Conservation (phyloP, 495 filamentous ascomycete species). For the Hypomontagnella submonticulosa region DNA sequence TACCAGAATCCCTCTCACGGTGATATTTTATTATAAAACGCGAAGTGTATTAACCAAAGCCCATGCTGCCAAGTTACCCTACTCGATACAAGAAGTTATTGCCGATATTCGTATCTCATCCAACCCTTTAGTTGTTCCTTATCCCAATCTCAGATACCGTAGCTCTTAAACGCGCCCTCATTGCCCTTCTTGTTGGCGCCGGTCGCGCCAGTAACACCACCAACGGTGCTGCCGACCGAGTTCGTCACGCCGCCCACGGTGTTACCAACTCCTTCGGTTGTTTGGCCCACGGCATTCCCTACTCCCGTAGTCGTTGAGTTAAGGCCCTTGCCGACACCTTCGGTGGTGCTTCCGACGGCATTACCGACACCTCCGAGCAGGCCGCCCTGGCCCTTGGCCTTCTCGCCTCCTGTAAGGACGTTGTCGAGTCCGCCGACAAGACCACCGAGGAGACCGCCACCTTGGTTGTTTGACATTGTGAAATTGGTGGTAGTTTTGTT, state of each 20-base stretch:
- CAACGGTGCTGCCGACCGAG: slow-evolving; percentile 40
- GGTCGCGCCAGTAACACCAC: slow-evolving; percentile 38
- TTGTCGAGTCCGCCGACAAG: slow-evolving; percentile 54
- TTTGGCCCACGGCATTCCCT: slow-evolving; percentile 51
- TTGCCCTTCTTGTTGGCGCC: slow-evolving; percentile 30
- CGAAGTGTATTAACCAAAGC: too few species aligned
- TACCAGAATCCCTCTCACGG: too few species aligned
- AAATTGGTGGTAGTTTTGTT: slow-evolving; percentile 4
- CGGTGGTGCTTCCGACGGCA: slow-evolving; percentile 48
- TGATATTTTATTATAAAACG: too few species aligned
- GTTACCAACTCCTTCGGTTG: slow-evolving; percentile 49
- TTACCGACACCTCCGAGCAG: slow-evolving; percentile 51
- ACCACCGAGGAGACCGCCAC: slow-evolving; percentile 53
- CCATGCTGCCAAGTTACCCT: too few species aligned
- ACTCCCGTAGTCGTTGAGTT: slow-evolving; percentile 51
- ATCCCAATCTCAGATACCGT: slow-evolving; percentile 38
- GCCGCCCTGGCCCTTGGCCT: slow-evolving; percentile 55
- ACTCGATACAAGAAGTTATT: too few species aligned
- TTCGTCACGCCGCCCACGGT: slow-evolving; percentile 43
- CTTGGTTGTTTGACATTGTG: slow-evolving; percentile 50
- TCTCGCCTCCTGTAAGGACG: slow-evolving; percentile 54
- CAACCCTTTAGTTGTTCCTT: neutral
- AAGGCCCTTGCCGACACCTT: slow-evolving; percentile 51
- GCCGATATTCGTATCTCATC: neutral
- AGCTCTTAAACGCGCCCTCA: slow-evolving; percentile 41